These are phyloP conservation scores for Carex scoparia DNA, from an alignment of 176 grass and related monocot genomes.

Conservation along the genomic window DNA sequence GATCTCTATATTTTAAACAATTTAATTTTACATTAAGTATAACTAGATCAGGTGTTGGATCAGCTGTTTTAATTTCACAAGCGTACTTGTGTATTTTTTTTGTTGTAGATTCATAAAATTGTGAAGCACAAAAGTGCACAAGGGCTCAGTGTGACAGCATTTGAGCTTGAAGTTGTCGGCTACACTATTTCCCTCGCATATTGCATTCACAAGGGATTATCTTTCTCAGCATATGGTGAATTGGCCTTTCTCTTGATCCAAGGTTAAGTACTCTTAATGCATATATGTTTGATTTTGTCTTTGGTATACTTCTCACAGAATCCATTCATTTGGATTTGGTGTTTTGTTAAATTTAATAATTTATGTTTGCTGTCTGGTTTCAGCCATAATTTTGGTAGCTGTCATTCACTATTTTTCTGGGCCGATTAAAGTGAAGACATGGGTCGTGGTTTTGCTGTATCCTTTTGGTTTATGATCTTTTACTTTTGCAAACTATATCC, in stretches of 20 bases:
- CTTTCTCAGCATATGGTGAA: constrained; percentile 95
- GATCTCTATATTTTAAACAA: not conserved
- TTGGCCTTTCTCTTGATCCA: constrained; percentile 88
- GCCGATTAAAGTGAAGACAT: constrained; percentile 61
- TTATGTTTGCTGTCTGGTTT: constrained; percentile 28
- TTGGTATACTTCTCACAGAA: not conserved
- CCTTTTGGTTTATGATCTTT: constrained; percentile 29
- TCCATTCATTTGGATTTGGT: not conserved
- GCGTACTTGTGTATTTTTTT: not conserved
- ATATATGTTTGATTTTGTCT: not conserved
- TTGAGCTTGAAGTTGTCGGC: constrained; percentile 89
- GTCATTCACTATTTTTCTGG: constrained; percentile 92
- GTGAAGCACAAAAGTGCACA: constrained; percentile 80
- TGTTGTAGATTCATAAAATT: constrained; percentile 76
- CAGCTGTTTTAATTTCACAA: not conserved
- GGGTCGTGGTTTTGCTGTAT: constrained; percentile 86
- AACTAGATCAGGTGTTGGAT: not conserved
- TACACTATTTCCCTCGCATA: constrained; percentile 97
- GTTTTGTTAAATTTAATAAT: constrained; percentile 17
- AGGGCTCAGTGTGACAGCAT: constrained; percentile 82
- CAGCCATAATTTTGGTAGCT: constrained; percentile 83
- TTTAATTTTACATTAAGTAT: not conserved
- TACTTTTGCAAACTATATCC: not conserved
- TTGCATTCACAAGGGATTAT: constrained; percentile 92
- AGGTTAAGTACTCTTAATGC: constrained; percentile 39